Base-by-base conservation (phyloP, 495 filamentous ascomycete genomes). In the Aspergillus olivimuriae region DNA sequence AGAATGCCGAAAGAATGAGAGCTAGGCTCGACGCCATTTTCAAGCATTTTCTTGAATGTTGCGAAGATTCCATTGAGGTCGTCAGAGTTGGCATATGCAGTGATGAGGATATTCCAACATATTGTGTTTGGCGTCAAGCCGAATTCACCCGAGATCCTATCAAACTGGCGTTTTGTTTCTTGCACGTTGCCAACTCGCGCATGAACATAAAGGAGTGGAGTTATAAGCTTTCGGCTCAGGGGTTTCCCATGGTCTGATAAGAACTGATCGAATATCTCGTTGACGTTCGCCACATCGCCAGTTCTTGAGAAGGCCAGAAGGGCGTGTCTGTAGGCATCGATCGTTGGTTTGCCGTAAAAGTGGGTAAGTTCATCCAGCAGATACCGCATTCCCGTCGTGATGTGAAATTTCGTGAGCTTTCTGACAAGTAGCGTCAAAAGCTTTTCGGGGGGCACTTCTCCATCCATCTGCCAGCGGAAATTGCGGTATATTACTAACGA, bases 21-120 rank as follows among this genome's bases (percentile, higher is more conserved):
- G 57, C 84, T 75, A 0, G 80, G 81, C 20, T 64, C 40, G 10
- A 70, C 47, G 4, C 58, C 57, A 10, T 46, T 35, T 7, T 62
- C 48, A 12, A 77, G 57, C 53, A 92, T 63, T 10, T 70, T 52
- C 14, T 80, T 63, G 44, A 90, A 85, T 19, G 68, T 70, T 2
- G 61, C 47, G 46, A 86, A 66, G 12, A 80, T 80, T 3, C 77
- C 78, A 30, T 80, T 68, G 35, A 84, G 68, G 60, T 94, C 83
- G 20, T 73, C 68, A 4, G 75, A 76, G 51, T 78, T 79, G 2
- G 68, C 65, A 58, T 88, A 72, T 3, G 87, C 86, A 45, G 82
- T 75, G 12, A 98, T 65, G 23, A 95, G 57, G 21, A 84, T 82
- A 55, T 96, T 95, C 80, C 82, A 94, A 33, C 74, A 76, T 10